Conservation (phyloP, 129 eudicot species). For the carrot (Daucus carota) region DH1_v3.0 NC_030386.2:12285001-12285500, state of each 20-base stretch:
- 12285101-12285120: not conserved
- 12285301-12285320: constrained; percentile 70
- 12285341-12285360: constrained; percentile 84
- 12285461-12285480: constrained; percentile 33
- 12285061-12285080: not conserved
- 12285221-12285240: constrained; percentile 86
- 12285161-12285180: not conserved
- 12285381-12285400: constrained; percentile 33
- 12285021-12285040: not conserved
- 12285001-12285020: not conserved
- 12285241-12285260: constrained; percentile 78
- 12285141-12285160: not conserved
- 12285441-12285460: constrained; percentile 40
- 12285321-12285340: constrained; percentile 87
- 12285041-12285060: not conserved
- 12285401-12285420: constrained; percentile 94
- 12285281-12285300: constrained; percentile 93
- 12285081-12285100: not conserved
- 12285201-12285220: constrained; percentile 42
- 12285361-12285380: constrained; percentile 30
- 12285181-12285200: not conserved
- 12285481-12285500: constrained; percentile 63
- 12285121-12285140: not conserved
- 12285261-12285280: constrained; percentile 78
- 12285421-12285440: constrained; percentile 78